These are phyloP conservation scores for Westerdykella sp. DNA, from an alignment of 2,329 filamentous ascomycete species.

Conservation along the genomic window DNA sequence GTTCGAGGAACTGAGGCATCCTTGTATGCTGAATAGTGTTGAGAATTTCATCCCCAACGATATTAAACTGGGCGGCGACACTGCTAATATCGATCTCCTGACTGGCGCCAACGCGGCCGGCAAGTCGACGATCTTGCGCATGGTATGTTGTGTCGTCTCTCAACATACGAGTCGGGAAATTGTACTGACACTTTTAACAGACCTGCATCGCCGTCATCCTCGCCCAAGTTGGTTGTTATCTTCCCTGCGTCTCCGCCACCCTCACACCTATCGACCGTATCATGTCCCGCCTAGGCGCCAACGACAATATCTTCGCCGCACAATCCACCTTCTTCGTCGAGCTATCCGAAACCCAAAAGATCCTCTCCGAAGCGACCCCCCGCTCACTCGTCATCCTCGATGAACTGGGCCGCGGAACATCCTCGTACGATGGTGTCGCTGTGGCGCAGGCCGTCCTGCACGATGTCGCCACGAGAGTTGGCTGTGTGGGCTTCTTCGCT, in stretches of 20 bases:
- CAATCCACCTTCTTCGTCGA: slow-evolving; percentile 99
- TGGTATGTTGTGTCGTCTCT: slow-evolving; percentile 54
- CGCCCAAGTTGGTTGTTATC: slow-evolving; percentile 90
- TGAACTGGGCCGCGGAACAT: slow-evolving; percentile 90
- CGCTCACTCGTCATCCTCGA: slow-evolving; percentile 94
- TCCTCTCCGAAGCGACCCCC: slow-evolving; percentile 85
- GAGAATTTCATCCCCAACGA: slow-evolving; percentile 97
- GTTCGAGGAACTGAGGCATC: slow-evolving; percentile 86
- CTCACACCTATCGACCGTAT: slow-evolving; percentile 93
- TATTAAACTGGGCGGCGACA: slow-evolving; percentile 73
- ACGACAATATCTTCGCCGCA: slow-evolving; percentile 97
- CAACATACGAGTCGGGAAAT: background rate
- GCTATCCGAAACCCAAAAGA: slow-evolving; percentile 95
- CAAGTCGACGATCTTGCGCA: slow-evolving; percentile 91
- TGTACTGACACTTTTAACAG: slow-evolving; percentile 37
- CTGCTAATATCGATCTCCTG: slow-evolving; percentile 78
- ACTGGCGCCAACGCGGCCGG: slow-evolving; percentile 96
- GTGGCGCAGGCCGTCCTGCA: slow-evolving; percentile 97
- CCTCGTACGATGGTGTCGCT: slow-evolving; percentile 91
- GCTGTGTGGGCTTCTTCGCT: slow-evolving; percentile 92
- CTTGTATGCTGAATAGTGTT: slow-evolving; percentile 84
- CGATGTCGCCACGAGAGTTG: slow-evolving; percentile 86
- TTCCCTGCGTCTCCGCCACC: slow-evolving; percentile 74
- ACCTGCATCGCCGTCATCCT: slow-evolving; percentile 95
- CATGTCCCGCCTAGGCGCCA: slow-evolving; percentile 95